Evolutionary conservation across 768 basidiomycete genomes (phyloP).

Genomic region (Boletus reticuloceps): DNA sequence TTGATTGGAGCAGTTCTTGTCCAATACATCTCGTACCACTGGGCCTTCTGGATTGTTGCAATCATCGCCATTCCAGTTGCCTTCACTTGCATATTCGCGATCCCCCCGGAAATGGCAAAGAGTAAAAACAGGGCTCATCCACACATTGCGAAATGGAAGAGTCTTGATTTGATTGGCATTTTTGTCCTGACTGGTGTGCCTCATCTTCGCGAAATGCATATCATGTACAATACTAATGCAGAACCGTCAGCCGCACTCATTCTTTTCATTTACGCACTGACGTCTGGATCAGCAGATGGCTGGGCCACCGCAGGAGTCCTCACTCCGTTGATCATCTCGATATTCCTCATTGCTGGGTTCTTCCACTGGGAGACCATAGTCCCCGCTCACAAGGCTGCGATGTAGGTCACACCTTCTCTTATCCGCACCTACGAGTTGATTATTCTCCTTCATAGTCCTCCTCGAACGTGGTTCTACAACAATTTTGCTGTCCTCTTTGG

Average conservation of each 20-base stretch:
- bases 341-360: conserved; percentile 40
- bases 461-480: conserved; percentile 40
- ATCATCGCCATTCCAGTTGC: conserved; percentile 37
- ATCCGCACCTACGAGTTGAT: not conserved
- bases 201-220: not conserved
- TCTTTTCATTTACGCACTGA: conserved; percentile 43
- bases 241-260: conserved; percentile 32
- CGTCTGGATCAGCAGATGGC: conserved; percentile 45
- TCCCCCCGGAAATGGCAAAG: conserved; percentile 27
- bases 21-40: conserved; percentile 40
- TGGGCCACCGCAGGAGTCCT: conserved; percentile 48
- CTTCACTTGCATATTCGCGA: conserved; percentile 29
- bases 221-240: not conserved
- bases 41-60: conserved; percentile 50
- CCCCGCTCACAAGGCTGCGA: conserved; percentile 39
- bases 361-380: conserved; percentile 49
- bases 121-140: not conserved
- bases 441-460: conserved; percentile 30
- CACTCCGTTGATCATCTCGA: conserved; percentile 44
- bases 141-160: conserved; percentile 21
- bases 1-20: conserved; percentile 44
- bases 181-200: conserved; percentile 35
- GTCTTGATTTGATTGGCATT: conserved; percentile 40
- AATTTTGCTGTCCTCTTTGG: conserved; percentile 41
- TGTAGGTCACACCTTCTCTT: conserved; percentile 29